Conservation (phyloP, 441 rosid genomes). For the Dalechampia spathulata region DNA sequence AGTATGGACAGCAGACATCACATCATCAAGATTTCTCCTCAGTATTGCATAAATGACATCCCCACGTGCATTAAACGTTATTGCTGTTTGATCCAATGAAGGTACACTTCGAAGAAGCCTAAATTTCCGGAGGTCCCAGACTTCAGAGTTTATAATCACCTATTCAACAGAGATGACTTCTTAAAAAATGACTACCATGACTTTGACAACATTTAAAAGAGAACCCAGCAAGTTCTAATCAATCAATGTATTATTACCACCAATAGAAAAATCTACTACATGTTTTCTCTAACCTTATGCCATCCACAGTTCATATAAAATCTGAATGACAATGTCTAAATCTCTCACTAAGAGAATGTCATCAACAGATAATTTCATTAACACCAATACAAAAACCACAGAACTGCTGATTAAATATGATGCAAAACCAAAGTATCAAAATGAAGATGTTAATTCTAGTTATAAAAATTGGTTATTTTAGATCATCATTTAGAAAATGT, state of each 20-base stretch:
- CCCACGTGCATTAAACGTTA: conserved; percentile 81
- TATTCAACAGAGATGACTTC: conserved; percentile 18
- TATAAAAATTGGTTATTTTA: no score
- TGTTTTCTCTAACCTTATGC: neutral
- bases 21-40: conserved; percentile 93
- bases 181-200: neutral
- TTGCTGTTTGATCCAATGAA: conserved; percentile 85
- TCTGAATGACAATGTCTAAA: neutral
- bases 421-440: no score
- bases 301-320: neutral
- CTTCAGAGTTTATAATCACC: conserved; percentile 96
- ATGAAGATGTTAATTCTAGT: no score
- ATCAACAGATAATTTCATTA: no score
- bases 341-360: neutral
- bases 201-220: no score
- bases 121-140: conserved; percentile 89
- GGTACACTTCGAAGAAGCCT: conserved; percentile 91
- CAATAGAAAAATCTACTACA: neutral
- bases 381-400: neutral
- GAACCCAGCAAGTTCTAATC: no score
- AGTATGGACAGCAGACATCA: conserved; percentile 79
- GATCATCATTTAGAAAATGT: no score
- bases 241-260: no score
- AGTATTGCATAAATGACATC: conserved; percentile 93
- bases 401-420: neutral